These are phyloP conservation scores for Collybiopsis confluens DNA, from an alignment of 768 basidiomycete species.

Conservation along the genomic window DNA sequence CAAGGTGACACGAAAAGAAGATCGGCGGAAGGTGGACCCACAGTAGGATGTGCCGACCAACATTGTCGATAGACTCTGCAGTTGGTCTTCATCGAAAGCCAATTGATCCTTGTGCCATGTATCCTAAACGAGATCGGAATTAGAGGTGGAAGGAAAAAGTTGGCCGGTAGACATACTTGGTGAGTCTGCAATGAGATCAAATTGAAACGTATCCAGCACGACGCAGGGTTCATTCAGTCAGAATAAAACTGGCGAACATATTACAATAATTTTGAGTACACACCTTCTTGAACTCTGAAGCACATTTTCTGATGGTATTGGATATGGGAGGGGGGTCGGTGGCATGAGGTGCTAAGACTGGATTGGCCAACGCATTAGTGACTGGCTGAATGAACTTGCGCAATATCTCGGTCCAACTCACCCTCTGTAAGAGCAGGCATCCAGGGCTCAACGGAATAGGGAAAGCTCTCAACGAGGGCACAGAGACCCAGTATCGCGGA, in stretches of 20 bases:
- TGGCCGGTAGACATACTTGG: conserved; percentile 37
- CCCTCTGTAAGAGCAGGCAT: conserved; percentile 80
- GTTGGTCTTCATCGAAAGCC: conserved; percentile 84
- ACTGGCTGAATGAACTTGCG: no score
- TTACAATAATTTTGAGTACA: conserved; percentile 8
- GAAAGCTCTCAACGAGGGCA: conserved; percentile 88
- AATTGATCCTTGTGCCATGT: conserved; percentile 90
- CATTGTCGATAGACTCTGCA: conserved; percentile 84
- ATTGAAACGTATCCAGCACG: not conserved
- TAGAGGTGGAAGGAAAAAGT: conserved; percentile 11
- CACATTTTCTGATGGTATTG: conserved; percentile 81
- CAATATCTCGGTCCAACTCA: no score
- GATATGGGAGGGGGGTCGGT: conserved; percentile 89
- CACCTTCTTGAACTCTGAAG: conserved; percentile 83
- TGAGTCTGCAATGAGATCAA: conserved; percentile 51
- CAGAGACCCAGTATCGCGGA: conserved; percentile 88
- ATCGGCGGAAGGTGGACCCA: conserved; percentile 31
- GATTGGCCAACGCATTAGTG: no score
- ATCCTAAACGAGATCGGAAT: conserved; percentile 40
- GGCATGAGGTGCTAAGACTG: conserved; percentile 73
- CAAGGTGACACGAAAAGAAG: not conserved
- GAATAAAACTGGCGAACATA: no score
- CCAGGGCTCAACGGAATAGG: conserved; percentile 93
- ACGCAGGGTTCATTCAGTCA: not conserved
- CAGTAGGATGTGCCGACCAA: conserved; percentile 88